phyloP scores from a whole-genome alignment of 192 early-diverging fungal genomes.

The Coemansia sp. region DNA sequence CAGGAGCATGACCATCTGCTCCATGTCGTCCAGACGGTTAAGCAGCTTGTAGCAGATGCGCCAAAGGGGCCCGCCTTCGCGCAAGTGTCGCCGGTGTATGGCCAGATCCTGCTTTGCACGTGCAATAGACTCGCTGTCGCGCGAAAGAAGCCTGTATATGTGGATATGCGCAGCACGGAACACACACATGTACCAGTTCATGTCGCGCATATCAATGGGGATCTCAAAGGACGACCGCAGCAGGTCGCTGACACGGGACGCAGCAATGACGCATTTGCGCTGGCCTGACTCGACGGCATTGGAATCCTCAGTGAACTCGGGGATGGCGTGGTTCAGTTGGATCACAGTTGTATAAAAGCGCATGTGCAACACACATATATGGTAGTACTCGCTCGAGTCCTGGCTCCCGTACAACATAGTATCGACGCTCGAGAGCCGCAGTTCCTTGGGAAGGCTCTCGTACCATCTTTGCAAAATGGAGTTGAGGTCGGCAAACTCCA shows the following conservation, averaged over 20 bases:
- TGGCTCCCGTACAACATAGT: conserved; percentile 36
- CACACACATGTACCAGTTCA: conserved; percentile 58
- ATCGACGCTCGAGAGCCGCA: conserved; percentile 45
- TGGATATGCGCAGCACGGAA: conserved; percentile 53
- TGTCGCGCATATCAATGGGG: conserved; percentile 43
- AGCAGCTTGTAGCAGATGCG: conserved; percentile 55
- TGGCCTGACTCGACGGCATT: conserved; percentile 45
- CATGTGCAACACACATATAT: conserved; percentile 47
- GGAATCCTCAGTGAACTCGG: conserved; percentile 52
- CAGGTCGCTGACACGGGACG: conserved; percentile 50
- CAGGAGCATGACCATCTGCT: conserved; percentile 56
- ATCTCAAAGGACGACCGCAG: conserved; percentile 51
- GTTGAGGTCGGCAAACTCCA: conserved; percentile 53
- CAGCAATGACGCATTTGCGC: conserved; percentile 53
- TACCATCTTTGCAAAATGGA: conserved; percentile 51
- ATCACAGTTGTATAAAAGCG: conserved; percentile 49
- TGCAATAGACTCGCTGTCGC: conserved; percentile 41
- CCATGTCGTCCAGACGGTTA: conserved; percentile 53
- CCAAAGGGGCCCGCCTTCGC: conserved; percentile 50
- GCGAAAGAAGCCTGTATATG: conserved; percentile 46
- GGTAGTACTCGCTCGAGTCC: conserved; percentile 42
- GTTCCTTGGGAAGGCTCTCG: conserved; percentile 53
- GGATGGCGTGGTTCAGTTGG: conserved; percentile 54
- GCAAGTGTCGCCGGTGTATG: conserved; percentile 48
- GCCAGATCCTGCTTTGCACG: conserved; percentile 54